These are phyloP conservation scores for Diaporthe sp. DNA, from an alignment of 2,329 filamentous ascomycete genomes.

Conservation along the genomic window DNA sequence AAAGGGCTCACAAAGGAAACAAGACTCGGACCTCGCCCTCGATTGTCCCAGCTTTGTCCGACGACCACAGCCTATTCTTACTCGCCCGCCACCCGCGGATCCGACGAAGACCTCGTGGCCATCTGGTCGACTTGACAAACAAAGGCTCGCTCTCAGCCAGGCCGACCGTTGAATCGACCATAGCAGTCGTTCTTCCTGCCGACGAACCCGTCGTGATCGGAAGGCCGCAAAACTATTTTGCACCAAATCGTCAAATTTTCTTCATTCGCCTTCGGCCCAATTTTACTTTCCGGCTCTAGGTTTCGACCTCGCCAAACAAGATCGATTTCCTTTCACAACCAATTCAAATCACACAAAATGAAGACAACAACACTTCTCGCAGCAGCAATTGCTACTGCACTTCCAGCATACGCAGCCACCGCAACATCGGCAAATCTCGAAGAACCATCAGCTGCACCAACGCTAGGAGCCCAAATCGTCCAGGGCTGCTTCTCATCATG, in stretches of 20 bases:
- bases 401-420: conserved; percentile 31
- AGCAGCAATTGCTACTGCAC: conserved; percentile 28
- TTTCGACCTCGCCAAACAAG: conserved; percentile 9
- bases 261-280: background rate
- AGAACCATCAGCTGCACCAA: conserved; percentile 52
- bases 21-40: conserved; percentile 27
- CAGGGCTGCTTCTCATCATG: conserved; percentile 65
- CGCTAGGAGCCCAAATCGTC: conserved; percentile 53
- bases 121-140: background rate
- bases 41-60: conserved; percentile 35
- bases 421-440: conserved; percentile 48
- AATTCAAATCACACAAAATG: conserved; percentile 32
- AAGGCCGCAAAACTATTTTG: background rate
- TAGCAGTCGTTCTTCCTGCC: background rate
- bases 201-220: conserved; percentile 5
- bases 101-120: conserved; percentile 27
- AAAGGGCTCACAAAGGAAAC: conserved; percentile 19
- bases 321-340: background rate
- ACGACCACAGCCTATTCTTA: conserved; percentile 24
- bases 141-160: conserved; percentile 6
- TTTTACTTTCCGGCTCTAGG: conserved; percentile 22
- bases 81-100: background rate
- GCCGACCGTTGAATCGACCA: conserved; percentile 12
- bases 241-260: background rate
- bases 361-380: conserved; percentile 35